These are phyloP conservation scores for Lagerstroemia speciosa DNA, from an alignment of 345 rosid species.

Conservation along the genomic window DNA sequence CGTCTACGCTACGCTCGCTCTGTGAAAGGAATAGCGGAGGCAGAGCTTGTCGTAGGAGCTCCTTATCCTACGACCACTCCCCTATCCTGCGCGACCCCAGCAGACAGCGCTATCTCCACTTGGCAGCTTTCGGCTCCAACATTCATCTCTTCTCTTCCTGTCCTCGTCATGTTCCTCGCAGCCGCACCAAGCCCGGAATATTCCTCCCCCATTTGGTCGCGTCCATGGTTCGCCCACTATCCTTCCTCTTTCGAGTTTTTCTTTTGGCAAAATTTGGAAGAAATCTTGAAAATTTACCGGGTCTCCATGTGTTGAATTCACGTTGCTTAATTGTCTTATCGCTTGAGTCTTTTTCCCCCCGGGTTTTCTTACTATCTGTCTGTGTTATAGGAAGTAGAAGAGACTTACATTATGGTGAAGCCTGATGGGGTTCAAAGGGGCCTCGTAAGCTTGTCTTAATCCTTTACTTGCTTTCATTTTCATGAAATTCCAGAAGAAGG, in stretches of 20 bases:
- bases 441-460: conserved; percentile 47
- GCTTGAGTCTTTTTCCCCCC: neutral
- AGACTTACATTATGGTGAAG: conserved; percentile 87
- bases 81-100: conserved; percentile 2
- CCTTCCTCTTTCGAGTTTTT: neutral
- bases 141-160: conserved; percentile 44
- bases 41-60: neutral
- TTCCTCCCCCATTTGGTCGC: conserved; percentile 88
- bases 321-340: neutral
- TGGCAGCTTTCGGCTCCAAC: conserved; percentile 43
- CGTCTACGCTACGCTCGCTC: neutral
- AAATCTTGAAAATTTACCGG: neutral
- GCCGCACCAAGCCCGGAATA: conserved; percentile 43
- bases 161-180: conserved; percentile 19
- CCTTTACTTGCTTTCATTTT: neutral
- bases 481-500: neutral
- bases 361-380: neutral
- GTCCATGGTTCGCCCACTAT: conserved; percentile 42
- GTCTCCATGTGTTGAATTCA: neutral
- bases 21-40: neutral
- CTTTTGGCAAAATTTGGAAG: neutral
- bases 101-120: conserved; percentile 10
- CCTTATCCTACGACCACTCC: conserved; percentile 7
- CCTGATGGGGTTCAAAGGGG: conserved; percentile 94
- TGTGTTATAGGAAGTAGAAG: conserved; percentile 61